Conservation (phyloP, 805 yeast genomes). For the Kodamaea neixiangensis region DNA sequence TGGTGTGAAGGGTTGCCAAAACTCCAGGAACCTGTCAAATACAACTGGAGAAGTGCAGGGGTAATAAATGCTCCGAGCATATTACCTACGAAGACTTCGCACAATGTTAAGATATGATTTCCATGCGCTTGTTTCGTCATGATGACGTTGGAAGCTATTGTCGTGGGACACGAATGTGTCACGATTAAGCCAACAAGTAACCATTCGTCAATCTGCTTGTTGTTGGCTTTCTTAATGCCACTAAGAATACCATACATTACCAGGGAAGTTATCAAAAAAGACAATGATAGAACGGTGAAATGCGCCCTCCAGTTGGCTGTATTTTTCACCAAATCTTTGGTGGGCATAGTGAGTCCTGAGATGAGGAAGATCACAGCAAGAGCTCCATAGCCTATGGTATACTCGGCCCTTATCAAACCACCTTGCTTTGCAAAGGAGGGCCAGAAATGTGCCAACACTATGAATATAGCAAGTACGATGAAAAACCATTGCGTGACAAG, state of each 20-base stretch:
- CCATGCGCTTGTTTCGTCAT: slow-evolving; percentile 90
- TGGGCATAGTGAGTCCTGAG: slow-evolving; percentile 77
- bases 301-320: slow-evolving; percentile 83
- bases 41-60: slow-evolving; percentile 82
- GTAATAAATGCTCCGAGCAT: slow-evolving; percentile 83
- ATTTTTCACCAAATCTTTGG: slow-evolving; percentile 59
- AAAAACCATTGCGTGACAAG: slow-evolving; percentile 70
- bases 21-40: slow-evolving; percentile 55
- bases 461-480: slow-evolving; percentile 65
- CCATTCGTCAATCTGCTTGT: slow-evolving; percentile 67
- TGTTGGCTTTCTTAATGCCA: slow-evolving; percentile 60
- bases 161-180: slow-evolving; percentile 87
- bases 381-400: slow-evolving; percentile 80
- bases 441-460: slow-evolving; percentile 73
- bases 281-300: slow-evolving; percentile 60
- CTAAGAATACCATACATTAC: slow-evolving; percentile 72
- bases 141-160: slow-evolving; percentile 88
- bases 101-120: slow-evolving; percentile 75
- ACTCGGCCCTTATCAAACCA: slow-evolving; percentile 75
- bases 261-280: slow-evolving; percentile 70
- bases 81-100: slow-evolving; percentile 87
- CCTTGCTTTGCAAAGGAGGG: slow-evolving; percentile 85
- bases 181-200: slow-evolving; percentile 78
- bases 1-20: slow-evolving; percentile 73
- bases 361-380: slow-evolving; percentile 83